Evolutionary conservation across 1,139 yeast species (phyloP), one percentile per base, ranked within the genome.

Genomic region (Sugiyamaella xylanicola): DNA sequence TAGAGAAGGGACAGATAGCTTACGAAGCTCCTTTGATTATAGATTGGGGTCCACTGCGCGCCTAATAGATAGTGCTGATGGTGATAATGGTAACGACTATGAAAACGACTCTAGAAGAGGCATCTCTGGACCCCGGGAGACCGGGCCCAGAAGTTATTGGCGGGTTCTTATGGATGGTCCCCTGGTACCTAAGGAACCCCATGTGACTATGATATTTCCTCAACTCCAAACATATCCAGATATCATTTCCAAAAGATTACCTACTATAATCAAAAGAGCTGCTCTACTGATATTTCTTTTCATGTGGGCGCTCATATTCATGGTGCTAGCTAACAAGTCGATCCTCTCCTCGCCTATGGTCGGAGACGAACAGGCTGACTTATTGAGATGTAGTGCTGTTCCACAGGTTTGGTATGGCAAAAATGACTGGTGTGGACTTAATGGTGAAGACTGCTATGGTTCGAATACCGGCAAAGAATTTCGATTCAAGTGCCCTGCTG

Each of bases 401-500:
- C 66, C 69, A 9, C 70, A 72, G 39, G 72, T 86, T 52, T 90
- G 96, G 96, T 72, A 67, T 46, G 97, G 96, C 16, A 70, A 68
- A 22, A 87, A 88, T 65, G 84, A 81, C 2, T 78, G 75, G 0
- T 92, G 98, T 75, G 97, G 97, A 0, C 63, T 86, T 7, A 75
- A 86, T 63, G 96, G 85, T 1, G 71, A 74, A 19, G 63, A 73
- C 5, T 92, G 97, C 71, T 66, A 63, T 41, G 65, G 66, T 11
- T 81, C 82, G 1, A 70, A 75, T 35, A 67, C 66, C 1, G 69
- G 67, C 11, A 66, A 77, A 37, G 85, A 84, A 44, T 76, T 86
- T 19, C 70, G 80, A 9, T 79, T 92, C 65, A 77, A 91, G 62
- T 92, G 98, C 70, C 97, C 97, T 0, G 96, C 97, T 0, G 75